phyloP scores from a whole-genome alignment of 768 basidiomycete genomes.

The Wakefieldia striispora region DNA sequence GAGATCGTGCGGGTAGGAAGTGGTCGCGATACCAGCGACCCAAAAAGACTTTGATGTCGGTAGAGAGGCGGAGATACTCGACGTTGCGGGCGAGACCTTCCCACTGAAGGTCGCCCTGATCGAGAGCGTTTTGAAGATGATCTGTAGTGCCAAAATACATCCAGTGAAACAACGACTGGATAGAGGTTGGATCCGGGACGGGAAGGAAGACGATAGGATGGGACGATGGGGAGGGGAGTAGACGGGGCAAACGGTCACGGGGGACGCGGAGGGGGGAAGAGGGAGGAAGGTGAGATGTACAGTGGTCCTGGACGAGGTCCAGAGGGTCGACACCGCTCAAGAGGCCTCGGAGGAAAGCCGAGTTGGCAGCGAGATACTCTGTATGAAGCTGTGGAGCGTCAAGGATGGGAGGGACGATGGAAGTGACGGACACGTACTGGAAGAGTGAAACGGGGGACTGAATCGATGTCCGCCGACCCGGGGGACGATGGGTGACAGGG shows the following conservation, averaged over 20 bases:
- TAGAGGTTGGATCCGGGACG: constrained; percentile 69
- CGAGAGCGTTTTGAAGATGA: constrained; percentile 66
- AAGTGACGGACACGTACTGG: constrained; percentile 44
- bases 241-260: constrained; percentile 56
- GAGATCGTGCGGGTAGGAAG: constrained; percentile 40
- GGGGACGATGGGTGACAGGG: constrained; percentile 43
- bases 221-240: constrained; percentile 58
- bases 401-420: constrained; percentile 4
- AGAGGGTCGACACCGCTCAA: constrained; percentile 65
- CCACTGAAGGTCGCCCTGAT: constrained; percentile 68
- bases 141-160: constrained; percentile 75
- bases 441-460: constrained; percentile 57
- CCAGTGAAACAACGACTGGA: constrained; percentile 74
- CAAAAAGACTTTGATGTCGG: constrained; percentile 75
- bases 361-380: constrained; percentile 82
- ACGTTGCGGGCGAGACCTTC: constrained; percentile 87
- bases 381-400: constrained; percentile 58
- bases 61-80: constrained; percentile 78
- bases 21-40: constrained; percentile 72
- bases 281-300: constrained; percentile 11
- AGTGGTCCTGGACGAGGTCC: constrained; percentile 49
- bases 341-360: constrained; percentile 65
- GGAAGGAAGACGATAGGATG: constrained; percentile 74
- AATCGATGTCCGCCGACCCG: constrained; percentile 49
- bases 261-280: constrained; percentile 29